A percentile compares a stretch with the other conserved stretches of the same genome.
Conservation (phyloP, 1,139 yeast species). For the Saccharomyces uvarum region DNA sequence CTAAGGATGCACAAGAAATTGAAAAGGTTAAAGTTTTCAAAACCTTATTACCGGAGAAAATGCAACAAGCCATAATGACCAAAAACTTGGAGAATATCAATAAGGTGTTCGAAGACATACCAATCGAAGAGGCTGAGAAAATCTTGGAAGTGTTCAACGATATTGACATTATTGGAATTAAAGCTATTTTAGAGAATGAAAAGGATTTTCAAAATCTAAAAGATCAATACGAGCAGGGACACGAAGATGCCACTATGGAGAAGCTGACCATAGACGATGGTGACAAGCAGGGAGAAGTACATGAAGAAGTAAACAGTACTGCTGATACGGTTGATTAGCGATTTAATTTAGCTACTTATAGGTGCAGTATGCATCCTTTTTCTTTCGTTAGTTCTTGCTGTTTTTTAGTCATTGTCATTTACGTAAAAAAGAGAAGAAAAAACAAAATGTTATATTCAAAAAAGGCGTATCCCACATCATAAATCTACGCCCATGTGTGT, state of each 20-base stretch:
- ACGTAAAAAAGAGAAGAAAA: neutral
- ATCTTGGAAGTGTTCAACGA: conserved; percentile 67
- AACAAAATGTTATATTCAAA: neutral
- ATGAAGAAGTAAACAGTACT: conserved; percentile 15
- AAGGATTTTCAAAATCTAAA: conserved; percentile 53
- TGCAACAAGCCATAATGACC: conserved; percentile 72
- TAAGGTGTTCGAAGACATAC: conserved; percentile 69
- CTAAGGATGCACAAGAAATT: conserved; percentile 41
- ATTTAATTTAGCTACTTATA: neutral
- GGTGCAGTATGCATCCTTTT: neutral
- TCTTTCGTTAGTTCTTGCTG: neutral
- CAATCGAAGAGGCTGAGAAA: conserved; percentile 72
- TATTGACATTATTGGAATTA: conserved; percentile 78
- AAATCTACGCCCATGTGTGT: too few relatives aligned
- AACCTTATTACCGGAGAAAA: conserved; percentile 45
- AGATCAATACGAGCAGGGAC: conserved; percentile 34
- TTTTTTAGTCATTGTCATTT: neutral
- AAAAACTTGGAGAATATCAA: conserved; percentile 72
- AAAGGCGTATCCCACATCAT: neutral
- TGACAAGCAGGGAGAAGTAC: conserved; percentile 10
- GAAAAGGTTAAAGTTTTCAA: conserved; percentile 48
- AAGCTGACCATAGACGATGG: conserved; percentile 10
- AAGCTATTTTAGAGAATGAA: conserved; percentile 69
- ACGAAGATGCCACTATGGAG: conserved; percentile 9
- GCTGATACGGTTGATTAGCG: conserved; percentile 33